Percentiles rank a stretch among this genome's conserved stretches.
These are phyloP conservation scores for Geotrichum candidum DNA, from an alignment of 1,139 yeast genomes.

Conservation along the genomic window DNA sequence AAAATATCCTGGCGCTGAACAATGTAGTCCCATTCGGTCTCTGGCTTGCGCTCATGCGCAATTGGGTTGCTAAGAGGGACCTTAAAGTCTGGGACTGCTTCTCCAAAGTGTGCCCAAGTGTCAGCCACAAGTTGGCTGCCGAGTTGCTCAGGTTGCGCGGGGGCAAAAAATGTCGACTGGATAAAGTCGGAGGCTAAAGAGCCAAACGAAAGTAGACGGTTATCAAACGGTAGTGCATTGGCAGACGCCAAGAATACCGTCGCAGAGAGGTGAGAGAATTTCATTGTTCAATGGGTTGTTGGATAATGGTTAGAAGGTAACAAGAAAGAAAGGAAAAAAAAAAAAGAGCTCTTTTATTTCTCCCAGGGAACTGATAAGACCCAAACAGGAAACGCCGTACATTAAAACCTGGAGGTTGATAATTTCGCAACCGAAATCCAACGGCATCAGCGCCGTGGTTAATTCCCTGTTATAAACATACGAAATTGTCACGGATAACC, in stretches of 20 bases:
- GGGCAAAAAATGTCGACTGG: conserved; percentile 1
- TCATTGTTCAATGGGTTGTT: not conserved
- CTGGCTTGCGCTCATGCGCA: conserved; percentile 3
- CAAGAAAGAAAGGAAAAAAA: not conserved
- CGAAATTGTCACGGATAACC: not conserved
- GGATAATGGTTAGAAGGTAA: not conserved
- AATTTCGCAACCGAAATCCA: not conserved
- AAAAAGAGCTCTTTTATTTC: not conserved
- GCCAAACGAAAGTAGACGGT: not conserved
- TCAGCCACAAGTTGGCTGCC: not conserved
- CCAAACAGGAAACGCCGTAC: not conserved
- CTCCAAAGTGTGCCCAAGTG: not conserved
- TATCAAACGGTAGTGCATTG: not conserved
- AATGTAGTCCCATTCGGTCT: conserved; percentile 25
- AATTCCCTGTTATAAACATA: not conserved
- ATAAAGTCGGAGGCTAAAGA: conserved; percentile 1
- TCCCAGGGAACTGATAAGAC: not conserved
- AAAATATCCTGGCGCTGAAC: conserved; percentile 27
- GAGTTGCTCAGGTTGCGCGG: not conserved
- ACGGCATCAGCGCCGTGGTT: not conserved
- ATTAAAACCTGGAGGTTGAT: not conserved
- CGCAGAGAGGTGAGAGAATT: conserved; percentile 1
- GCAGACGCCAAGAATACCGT: not conserved
- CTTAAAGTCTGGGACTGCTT: not conserved
- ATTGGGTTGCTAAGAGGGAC: conserved; percentile 1